Percentiles rank a stretch among this genome's conserved stretches.
These are phyloP conservation scores for Leccinum pachyderme DNA, from an alignment of 1,284 basidiomycete species.

Conservation along the genomic window DNA sequence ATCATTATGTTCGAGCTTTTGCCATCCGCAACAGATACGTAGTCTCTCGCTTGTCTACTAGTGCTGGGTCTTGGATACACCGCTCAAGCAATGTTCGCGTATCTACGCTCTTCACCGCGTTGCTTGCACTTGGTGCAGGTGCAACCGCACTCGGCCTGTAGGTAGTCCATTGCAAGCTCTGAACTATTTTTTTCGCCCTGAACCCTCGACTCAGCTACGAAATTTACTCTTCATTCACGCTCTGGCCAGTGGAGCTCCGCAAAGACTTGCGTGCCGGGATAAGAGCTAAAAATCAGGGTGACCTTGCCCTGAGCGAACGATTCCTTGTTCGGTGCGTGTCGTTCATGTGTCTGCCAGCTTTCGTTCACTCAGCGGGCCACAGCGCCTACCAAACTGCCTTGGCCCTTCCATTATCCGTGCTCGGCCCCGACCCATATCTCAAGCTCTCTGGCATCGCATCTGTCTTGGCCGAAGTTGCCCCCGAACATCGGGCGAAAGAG, in stretches of 20 bases:
- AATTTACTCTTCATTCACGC: conserved; percentile 57
- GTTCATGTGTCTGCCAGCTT: not conserved
- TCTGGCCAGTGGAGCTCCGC: conserved; percentile 60
- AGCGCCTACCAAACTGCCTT: conserved; percentile 66
- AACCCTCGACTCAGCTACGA: conserved; percentile 48
- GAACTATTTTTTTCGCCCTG: conserved; percentile 8
- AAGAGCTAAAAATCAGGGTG: conserved; percentile 58
- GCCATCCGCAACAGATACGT: not conserved
- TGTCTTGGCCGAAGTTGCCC: conserved; percentile 59
- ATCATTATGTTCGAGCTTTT: not conserved
- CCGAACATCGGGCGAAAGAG: conserved; percentile 54
- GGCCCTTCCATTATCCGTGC: conserved; percentile 45
- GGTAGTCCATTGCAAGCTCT: conserved; percentile 23
- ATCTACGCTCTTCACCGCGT: conserved; percentile 46
- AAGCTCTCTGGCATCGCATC: conserved; percentile 73
- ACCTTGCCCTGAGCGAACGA: conserved; percentile 53
- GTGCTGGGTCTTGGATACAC: conserved; percentile 12
- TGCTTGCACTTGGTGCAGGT: conserved; percentile 49
- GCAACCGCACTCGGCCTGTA: conserved; percentile 57
- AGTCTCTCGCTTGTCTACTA: conserved; percentile 9
- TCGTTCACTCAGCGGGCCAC: conserved; percentile 2
- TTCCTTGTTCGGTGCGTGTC: conserved; percentile 54
- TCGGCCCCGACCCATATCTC: conserved; percentile 55
- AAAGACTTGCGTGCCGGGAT: conserved; percentile 64
- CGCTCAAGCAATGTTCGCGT: conserved; percentile 28